These are phyloP conservation scores for Debaryomyces sp. DNA, from an alignment of 1,139 yeast species.

Conservation along the genomic window DNA sequence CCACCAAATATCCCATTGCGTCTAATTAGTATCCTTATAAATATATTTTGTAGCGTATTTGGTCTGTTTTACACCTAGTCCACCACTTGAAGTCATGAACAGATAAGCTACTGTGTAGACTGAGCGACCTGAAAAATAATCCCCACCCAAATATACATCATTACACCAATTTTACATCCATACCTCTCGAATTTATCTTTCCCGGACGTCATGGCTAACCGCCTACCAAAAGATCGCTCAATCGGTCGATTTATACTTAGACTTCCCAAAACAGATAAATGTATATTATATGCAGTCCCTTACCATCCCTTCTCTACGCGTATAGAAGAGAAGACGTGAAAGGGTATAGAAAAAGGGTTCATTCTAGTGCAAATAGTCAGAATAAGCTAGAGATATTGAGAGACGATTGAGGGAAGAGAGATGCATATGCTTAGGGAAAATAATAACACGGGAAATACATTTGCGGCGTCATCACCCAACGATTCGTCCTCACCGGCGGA, in stretches of 20 bases:
- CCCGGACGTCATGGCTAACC: too few species aligned
- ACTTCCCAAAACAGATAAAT: constrained; percentile 10
- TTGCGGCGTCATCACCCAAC: constrained; percentile 5
- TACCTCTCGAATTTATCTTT: neutral
- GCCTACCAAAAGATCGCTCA: neutral
- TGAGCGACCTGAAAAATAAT: too few species aligned
- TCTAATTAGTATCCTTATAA: neutral
- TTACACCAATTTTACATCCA: neutral
- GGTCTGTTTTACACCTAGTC: neutral
- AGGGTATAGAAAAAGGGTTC: neutral
- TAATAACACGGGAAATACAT: constrained; percentile 7
- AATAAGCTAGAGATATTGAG: neutral
- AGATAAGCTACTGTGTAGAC: neutral
- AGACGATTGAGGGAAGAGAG: neutral
- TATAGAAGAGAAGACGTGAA: constrained; percentile 6
- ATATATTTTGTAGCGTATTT: neutral
- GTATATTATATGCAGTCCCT: neutral
- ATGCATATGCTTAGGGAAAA: constrained; percentile 11
- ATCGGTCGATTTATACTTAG: neutral
- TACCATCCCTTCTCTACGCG: constrained; percentile 9
- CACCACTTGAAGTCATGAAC: neutral
- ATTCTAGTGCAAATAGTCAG: neutral
- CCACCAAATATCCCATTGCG: neutral
- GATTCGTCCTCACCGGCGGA: constrained; percentile 5
- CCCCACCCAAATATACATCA: neutral